These are phyloP conservation scores for Hypoxylon fragiforme DNA, from an alignment of 495 filamentous ascomycete genomes.

Conservation along the genomic window DNA sequence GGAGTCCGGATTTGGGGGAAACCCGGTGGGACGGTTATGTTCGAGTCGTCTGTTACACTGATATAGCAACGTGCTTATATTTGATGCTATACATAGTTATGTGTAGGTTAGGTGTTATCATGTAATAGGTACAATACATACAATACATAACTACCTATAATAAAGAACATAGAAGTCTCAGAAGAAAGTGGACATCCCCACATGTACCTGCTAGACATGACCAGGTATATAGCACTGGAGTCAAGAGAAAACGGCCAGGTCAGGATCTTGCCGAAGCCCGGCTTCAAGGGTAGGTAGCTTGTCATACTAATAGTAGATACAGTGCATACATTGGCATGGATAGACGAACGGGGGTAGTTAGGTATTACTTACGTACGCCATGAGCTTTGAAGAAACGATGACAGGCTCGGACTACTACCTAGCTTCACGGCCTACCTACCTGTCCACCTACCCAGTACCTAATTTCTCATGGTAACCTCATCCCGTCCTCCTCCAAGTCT, in stretches of 20 bases:
- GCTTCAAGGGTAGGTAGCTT: not conserved
- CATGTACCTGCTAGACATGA: not conserved
- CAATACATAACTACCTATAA: constrained; percentile 1
- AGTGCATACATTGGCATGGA: not conserved
- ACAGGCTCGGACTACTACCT: not conserved
- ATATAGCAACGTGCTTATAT: too few species aligned
- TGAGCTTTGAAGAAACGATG: not conserved
- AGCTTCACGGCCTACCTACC: not conserved
- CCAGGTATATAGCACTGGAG: not conserved
- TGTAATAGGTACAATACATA: not conserved
- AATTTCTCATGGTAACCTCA: not conserved
- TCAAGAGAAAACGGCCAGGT: not conserved
- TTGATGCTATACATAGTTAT: too few species aligned
- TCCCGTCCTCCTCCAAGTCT: not conserved
- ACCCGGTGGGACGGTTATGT: too few species aligned
- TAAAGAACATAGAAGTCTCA: too few species aligned
- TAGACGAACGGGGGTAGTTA: not conserved
- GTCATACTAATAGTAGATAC: too few species aligned
- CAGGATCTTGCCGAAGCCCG: not conserved
- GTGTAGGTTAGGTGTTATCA: too few species aligned
- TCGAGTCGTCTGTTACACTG: too few species aligned
- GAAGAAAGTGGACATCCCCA: too few species aligned
- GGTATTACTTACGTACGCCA: not conserved
- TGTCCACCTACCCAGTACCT: too few species aligned
- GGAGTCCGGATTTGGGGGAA: too few species aligned